Conservation (phyloP, 108 stramenopile species). For the Bacterosira constricta region DNA sequence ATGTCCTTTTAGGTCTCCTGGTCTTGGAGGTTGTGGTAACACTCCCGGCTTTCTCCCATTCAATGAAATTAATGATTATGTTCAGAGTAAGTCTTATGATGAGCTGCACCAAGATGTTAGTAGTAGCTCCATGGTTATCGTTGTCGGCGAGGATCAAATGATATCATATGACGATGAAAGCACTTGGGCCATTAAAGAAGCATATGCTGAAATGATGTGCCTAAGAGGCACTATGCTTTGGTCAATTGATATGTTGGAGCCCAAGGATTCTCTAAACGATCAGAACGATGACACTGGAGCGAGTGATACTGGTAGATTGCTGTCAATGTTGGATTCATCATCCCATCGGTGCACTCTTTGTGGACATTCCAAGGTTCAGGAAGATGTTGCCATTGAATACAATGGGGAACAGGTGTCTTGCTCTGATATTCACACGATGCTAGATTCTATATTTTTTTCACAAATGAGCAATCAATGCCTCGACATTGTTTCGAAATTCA, state of each 20-base stretch:
- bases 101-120: conserved; percentile 43
- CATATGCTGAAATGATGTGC: conserved; percentile 56
- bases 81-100: conserved; percentile 42
- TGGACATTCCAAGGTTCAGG: conserved; percentile 6
- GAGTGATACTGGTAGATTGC: background rate
- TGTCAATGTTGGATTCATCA: conserved; percentile 6
- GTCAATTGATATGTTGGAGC: conserved; percentile 56
- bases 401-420: conserved; percentile 26
- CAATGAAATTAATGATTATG: conserved; percentile 45
- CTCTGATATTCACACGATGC: conserved; percentile 29
- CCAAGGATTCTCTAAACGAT: conserved; percentile 11
- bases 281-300: background rate
- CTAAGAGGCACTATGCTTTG: conserved; percentile 54
- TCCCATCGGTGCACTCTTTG: conserved; percentile 32
- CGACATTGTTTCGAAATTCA: conserved; percentile 16
- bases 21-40: conserved; percentile 51
- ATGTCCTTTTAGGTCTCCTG: conserved; percentile 54
- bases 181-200: conserved; percentile 54
- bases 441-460: conserved; percentile 18
- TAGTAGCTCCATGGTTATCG: conserved; percentile 47
- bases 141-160: conserved; percentile 46
- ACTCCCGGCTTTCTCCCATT: conserved; percentile 52
- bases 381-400: conserved; percentile 22
- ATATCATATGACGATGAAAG: conserved; percentile 48
- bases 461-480: conserved; percentile 33